Conservation (phyloP, 495 filamentous ascomycete genomes). For the Venustampulla echinocandica region DNA sequence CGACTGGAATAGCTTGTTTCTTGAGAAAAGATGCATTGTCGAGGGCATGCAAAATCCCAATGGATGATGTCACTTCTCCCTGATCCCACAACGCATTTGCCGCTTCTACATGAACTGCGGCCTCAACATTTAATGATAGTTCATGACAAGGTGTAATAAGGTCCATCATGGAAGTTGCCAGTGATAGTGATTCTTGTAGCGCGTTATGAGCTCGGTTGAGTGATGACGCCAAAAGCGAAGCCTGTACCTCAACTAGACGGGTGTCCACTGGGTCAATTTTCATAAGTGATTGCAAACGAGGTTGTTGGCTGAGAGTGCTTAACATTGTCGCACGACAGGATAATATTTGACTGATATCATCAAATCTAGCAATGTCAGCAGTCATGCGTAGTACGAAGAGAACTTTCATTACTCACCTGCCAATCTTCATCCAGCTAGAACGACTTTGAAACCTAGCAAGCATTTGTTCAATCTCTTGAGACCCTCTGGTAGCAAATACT, state of each 20-base stretch:
- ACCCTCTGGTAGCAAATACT: constrained; percentile 49
- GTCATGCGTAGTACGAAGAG: constrained; percentile 17
- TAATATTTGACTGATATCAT: constrained; percentile 72
- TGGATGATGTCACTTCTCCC: constrained; percentile 84
- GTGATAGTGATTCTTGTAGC: constrained; percentile 75
- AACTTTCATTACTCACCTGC: constrained; percentile 12
- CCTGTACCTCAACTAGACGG: constrained; percentile 63
- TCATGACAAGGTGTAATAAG: constrained; percentile 58
- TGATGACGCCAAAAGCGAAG: constrained; percentile 61
- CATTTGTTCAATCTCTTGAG: constrained; percentile 50
- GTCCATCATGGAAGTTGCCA: constrained; percentile 69
- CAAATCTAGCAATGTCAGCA: constrained; percentile 50
- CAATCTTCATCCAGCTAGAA: constrained; percentile 64
- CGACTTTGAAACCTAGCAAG: constrained; percentile 56
- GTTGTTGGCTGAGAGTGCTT: constrained; percentile 64
- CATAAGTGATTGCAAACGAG: constrained; percentile 49
- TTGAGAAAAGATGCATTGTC: constrained; percentile 51
- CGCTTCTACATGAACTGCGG: constrained; percentile 64
- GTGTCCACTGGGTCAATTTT: constrained; percentile 50
- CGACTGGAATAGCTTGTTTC: constrained; percentile 64
- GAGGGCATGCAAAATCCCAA: constrained; percentile 74
- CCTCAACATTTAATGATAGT: constrained; percentile 66
- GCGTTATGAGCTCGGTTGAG: constrained; percentile 71
- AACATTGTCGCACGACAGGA: constrained; percentile 75
- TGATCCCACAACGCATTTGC: constrained; percentile 92